Conservation (phyloP, 1,284 basidiomycete genomes). For the Ganoderma multipileum region DNA sequence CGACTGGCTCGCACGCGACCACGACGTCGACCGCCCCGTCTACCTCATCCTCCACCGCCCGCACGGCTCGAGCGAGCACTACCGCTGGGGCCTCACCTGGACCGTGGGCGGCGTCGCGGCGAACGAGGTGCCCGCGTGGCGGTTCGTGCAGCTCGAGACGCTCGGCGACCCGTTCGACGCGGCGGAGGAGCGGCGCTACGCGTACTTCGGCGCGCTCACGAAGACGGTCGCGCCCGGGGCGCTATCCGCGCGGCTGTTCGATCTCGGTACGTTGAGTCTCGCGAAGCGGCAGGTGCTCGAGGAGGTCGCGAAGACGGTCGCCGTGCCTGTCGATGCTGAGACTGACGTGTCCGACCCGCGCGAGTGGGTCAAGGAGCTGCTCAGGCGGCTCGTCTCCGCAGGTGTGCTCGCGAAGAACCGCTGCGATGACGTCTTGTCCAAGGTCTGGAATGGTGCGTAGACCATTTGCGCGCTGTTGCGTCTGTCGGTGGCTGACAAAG, state of each 20-base stretch:
- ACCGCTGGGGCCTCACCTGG: conserved; percentile 27
- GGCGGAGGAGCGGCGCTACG: conserved; percentile 23
- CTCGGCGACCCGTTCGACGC: conserved; percentile 21
- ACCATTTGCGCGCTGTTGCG: background rate
- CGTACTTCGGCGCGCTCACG: conserved; percentile 29
- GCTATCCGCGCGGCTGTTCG: conserved; percentile 19
- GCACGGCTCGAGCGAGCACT: background rate
- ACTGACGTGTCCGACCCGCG: conserved; percentile 6
- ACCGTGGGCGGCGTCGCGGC: conserved; percentile 14
- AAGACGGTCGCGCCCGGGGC: conserved; percentile 24
- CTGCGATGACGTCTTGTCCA: conserved; percentile 4
- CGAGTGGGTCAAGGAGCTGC: conserved; percentile 23
- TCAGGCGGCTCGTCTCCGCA: conserved; percentile 19
- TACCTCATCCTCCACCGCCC: conserved; percentile 26
- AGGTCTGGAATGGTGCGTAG: background rate
- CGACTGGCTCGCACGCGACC: conserved; percentile 32
- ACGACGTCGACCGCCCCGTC: conserved; percentile 25
- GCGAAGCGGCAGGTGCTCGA: conserved; percentile 20
- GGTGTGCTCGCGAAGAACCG: conserved; percentile 12
- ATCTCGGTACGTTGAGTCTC: conserved; percentile 20
- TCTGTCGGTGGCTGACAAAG: background rate
- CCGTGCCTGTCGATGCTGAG: conserved; percentile 3
- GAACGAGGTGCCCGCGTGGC: conserved; percentile 23
- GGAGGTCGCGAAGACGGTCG: conserved; percentile 19
- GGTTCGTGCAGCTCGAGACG: conserved; percentile 27